These are phyloP conservation scores for Theobroma cacao DNA, from an alignment of 345 rosid genomes.

Conservation along the genomic window DNA sequence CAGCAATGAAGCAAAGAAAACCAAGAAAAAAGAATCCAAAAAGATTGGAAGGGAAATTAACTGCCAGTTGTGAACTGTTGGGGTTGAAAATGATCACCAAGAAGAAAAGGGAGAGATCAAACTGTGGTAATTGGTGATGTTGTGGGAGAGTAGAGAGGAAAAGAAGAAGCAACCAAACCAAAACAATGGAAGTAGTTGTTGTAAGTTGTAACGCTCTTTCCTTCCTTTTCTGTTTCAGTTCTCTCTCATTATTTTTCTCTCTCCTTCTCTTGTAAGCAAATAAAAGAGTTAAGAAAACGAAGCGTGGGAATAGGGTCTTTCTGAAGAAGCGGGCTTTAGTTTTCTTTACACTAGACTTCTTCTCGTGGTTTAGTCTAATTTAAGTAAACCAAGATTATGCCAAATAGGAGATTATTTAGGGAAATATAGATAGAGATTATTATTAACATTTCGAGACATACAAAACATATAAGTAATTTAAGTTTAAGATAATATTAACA, in stretches of 20 bases:
- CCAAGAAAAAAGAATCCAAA: background rate
- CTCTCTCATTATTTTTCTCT: background rate
- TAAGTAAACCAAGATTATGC: no score
- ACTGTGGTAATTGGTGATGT: slow-evolving; percentile 6
- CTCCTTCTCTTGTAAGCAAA: background rate
- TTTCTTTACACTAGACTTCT: slow-evolving; percentile 4
- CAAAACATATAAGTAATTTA: no score
- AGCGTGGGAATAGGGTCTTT: slow-evolving; percentile 33
- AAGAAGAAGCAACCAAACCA: slow-evolving; percentile 12
- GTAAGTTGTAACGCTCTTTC: background rate
- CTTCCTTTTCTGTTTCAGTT: background rate
- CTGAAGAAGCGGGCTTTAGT: slow-evolving; percentile 35
- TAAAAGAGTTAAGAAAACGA: slow-evolving; percentile 23
- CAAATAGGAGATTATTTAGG: no score
- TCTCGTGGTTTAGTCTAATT: background rate
- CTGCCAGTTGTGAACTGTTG: background rate
- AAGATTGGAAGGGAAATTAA: background rate
- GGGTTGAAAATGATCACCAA: background rate
- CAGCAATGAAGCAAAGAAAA: background rate
- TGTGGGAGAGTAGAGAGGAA: slow-evolving; percentile 27
- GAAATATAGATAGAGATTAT: no score
- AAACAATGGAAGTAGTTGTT: background rate
- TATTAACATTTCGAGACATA: no score
- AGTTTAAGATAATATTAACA: no score
- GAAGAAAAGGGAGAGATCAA: no score